Percentiles rank a stretch among this genome's conserved stretches.
phyloP scores from a whole-genome alignment of 768 basidiomycete genomes.

The Boletellus sp. region DNA sequence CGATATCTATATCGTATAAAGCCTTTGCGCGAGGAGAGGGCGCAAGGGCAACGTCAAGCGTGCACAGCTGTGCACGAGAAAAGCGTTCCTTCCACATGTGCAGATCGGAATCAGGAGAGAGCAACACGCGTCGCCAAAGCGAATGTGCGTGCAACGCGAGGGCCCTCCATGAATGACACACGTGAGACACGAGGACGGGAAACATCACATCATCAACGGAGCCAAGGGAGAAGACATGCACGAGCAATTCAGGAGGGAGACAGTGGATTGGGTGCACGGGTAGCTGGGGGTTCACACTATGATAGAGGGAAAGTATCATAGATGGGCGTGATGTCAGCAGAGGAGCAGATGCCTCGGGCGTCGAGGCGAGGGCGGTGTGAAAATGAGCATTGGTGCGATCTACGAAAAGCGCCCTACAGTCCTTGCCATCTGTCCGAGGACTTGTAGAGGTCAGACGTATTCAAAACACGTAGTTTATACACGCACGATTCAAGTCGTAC shows the following conservation, averaged over 20 bases:
- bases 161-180: conserved; percentile 62
- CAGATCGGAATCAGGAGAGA: conserved; percentile 40
- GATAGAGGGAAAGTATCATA: conserved; percentile 27
- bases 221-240: conserved; percentile 60
- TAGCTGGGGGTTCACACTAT: conserved; percentile 16
- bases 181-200: conserved; percentile 62
- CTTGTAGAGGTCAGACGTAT: conserved; percentile 11
- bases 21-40: conserved; percentile 27
- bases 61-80: conserved; percentile 53
- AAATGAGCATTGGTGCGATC: conserved; percentile 20
- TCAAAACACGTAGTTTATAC: neutral
- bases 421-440: conserved; percentile 17
- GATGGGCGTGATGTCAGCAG: conserved; percentile 23
- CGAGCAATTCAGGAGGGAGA: conserved; percentile 62
- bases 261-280: conserved; percentile 49
- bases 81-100: conserved; percentile 65
- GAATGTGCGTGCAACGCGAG: conserved; percentile 56
- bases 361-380: conserved; percentile 16
- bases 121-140: conserved; percentile 60
- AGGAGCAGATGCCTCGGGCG: conserved; percentile 14
- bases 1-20: conserved; percentile 35
- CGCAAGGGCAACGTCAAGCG: conserved; percentile 57
- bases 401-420: conserved; percentile 15
- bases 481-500: conserved; percentile 33
- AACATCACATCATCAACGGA: conserved; percentile 54